A percentile compares a stretch with the other conserved stretches of the same genome.
Conservation (phyloP, 1,284 basidiomycete genomes). For the Peniophora sp. region DNA sequence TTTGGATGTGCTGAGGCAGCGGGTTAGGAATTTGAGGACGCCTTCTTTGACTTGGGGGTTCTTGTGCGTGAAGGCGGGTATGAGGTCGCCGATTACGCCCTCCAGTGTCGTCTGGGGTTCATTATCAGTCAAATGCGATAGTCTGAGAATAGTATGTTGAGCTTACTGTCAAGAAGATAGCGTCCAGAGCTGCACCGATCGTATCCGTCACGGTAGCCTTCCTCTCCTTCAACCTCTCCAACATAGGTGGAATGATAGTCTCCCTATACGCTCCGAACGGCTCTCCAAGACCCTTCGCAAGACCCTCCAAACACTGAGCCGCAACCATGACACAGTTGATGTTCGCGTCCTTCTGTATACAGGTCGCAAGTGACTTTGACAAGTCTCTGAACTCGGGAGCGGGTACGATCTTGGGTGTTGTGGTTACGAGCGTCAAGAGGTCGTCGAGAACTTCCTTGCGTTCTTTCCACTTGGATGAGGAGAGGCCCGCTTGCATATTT, state of each 20-base stretch:
- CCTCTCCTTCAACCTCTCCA: slow-evolving; percentile 93
- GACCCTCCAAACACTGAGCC: slow-evolving; percentile 77
- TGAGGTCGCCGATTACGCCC: slow-evolving; percentile 82
- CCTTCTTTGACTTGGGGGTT: slow-evolving; percentile 98
- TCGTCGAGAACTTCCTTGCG: slow-evolving; percentile 90
- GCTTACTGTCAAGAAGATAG: slow-evolving; percentile 77
- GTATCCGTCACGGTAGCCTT: slow-evolving; percentile 88
- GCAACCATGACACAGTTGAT: slow-evolving; percentile 93
- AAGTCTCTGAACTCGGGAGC: slow-evolving; percentile 68
- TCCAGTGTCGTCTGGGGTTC: slow-evolving; percentile 61
- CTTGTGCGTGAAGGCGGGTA: slow-evolving; percentile 78
- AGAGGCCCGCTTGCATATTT: slow-evolving; percentile 66
- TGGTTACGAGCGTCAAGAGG: slow-evolving; percentile 64
- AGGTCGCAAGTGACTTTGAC: slow-evolving; percentile 68
- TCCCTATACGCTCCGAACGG: slow-evolving; percentile 76
- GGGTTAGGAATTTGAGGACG: slow-evolving; percentile 80
- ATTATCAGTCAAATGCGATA: slow-evolving; percentile 13
- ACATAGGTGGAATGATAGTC: slow-evolving; percentile 67
- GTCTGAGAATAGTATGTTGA: slow-evolving; percentile 5
- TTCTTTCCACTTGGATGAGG: slow-evolving; percentile 98
- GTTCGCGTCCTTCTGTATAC: slow-evolving; percentile 88
- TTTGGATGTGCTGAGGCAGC: slow-evolving; percentile 69
- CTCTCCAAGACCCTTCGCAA: slow-evolving; percentile 77
- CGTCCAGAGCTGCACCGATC: slow-evolving; percentile 84
- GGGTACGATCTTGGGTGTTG: slow-evolving; percentile 75